Conservation (phyloP, 176 grass and related monocot genomes). For the Oryza longistaminata region DNA sequence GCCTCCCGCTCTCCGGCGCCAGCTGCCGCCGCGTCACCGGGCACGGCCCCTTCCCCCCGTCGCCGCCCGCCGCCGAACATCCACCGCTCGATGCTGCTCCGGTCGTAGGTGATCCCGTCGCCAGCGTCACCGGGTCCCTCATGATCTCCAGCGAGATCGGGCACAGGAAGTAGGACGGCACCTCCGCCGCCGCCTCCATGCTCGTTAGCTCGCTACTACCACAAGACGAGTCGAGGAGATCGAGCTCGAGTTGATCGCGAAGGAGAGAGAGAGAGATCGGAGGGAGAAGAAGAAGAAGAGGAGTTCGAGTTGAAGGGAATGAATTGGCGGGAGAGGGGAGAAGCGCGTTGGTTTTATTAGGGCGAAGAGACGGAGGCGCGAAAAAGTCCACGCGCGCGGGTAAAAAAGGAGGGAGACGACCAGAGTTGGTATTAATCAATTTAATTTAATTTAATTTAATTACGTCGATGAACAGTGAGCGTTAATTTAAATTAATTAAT, state of each 20-base stretch:
- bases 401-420: neutral
- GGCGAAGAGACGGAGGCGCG: neutral
- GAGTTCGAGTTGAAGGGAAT: neutral
- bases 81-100: constrained; percentile 77
- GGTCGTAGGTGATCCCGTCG: constrained; percentile 92
- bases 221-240: no score
- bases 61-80: constrained; percentile 41
- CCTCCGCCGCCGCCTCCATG: constrained; percentile 55
- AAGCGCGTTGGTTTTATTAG: constrained; percentile 49
- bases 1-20: constrained; percentile 41
- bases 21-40: constrained; percentile 61
- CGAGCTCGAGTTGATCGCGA: no score
- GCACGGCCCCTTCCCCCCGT: constrained; percentile 37
- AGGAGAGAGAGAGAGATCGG: neutral
- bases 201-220: neutral
- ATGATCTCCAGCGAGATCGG: constrained; percentile 88
- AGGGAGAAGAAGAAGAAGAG: neutral
- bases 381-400: constrained; percentile 38
- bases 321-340: neutral
- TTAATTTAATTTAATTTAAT: neutral
- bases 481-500: neutral
- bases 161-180: constrained; percentile 84
- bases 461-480: neutral
- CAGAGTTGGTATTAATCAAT: neutral
- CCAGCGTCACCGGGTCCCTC: constrained; percentile 75